Conservation (phyloP, 768 basidiomycete genomes). For the Tricholoma hemisulphureum region DNA sequence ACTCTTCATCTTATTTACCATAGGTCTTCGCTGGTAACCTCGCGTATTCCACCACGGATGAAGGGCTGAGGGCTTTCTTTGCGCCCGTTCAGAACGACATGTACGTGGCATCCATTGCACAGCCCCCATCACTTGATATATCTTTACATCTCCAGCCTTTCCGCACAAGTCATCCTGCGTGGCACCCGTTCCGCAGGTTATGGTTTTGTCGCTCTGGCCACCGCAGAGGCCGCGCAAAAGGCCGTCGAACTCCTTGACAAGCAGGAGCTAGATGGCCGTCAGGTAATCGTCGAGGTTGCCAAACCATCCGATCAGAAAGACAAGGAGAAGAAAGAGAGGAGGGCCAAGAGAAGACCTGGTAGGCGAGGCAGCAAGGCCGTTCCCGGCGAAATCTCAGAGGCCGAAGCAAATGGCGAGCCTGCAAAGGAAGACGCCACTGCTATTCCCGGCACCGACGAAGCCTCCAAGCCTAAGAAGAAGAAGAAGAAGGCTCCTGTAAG, state of each 20-base stretch:
- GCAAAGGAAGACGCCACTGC: constrained; percentile 55
- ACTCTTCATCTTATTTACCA: constrained; percentile 20
- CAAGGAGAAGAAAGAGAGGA: constrained; percentile 76
- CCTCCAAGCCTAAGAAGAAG: constrained; percentile 82
- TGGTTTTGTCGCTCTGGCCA: constrained; percentile 85
- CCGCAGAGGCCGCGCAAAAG: constrained; percentile 78
- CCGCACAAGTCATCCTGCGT: constrained; percentile 84
- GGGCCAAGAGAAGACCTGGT: constrained; percentile 75
- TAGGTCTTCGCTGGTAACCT: constrained; percentile 96
- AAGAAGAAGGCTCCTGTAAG: constrained; percentile 71
- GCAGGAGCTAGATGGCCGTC: constrained; percentile 85
- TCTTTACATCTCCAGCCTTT: constrained; percentile 49
- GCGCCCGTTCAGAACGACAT: constrained; percentile 83
- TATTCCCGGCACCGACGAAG: constrained; percentile 58
- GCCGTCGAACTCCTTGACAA: constrained; percentile 86
- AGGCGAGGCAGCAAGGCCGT: constrained; percentile 86
- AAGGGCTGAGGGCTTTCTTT: constrained; percentile 94
- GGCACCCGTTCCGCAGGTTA: constrained; percentile 86
- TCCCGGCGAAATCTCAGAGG: constrained; percentile 86
- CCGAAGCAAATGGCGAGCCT: constrained; percentile 80
- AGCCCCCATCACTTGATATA: constrained; percentile 36
- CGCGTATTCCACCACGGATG: constrained; percentile 90
- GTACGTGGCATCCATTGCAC: constrained; percentile 58
- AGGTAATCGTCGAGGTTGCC: constrained; percentile 88
- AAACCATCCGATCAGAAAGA: constrained; percentile 89